Base-by-base conservation (phyloP, 1,139 yeast genomes). In the Tardiomyces blankii region DNA sequence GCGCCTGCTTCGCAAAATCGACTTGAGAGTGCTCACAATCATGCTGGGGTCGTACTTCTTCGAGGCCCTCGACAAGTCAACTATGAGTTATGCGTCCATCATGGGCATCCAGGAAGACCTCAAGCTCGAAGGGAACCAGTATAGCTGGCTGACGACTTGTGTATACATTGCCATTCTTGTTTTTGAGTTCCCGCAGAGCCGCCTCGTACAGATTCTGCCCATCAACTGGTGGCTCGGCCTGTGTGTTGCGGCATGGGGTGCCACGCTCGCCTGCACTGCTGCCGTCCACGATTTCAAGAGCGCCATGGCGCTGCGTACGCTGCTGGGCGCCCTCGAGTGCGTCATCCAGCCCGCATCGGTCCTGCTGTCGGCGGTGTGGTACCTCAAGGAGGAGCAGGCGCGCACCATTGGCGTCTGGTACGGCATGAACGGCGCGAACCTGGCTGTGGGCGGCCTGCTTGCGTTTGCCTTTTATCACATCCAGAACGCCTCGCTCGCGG, bases 401-500 rank as follows among this genome's bases (percentile, higher is more conserved):
- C 32, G 14, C 3, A 11, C n/a, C 32, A 28, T 28, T 13, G 32
- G n/a, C n/a, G 13, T 28, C 12, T 53, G 53, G 53, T 46, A 43
- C 18, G 47, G 46, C 16, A 40, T 44, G 42, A 46, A 49, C 25
- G 54, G 54, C 11, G 38, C 52, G 30, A 47, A 47, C 40, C 41
- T 46, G 16, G 48, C 52, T 45, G 35, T 53, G 13, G 56, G 55
- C 18, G 45, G 51, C 3, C 39, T 46, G 13, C 40, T 51, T 18
- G 52, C 53, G 3, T 49, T 16, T 16, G 41, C 30, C 8, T 16
- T 39, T 39, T 27, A 27, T 9, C 41, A 39, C 14, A 39, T 39
- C 19, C 30, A 39, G 30, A 14, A 27, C 32, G 16, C 61, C 3
- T 49, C 69, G 18, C 40, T 52, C 13, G 51, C 61, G 9, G 66